A percentile compares a stretch with the other conserved stretches of the same genome.
phyloP scores from a whole-genome alignment of 305 asterid genomes.

The Fraxinus latifolia region DNA sequence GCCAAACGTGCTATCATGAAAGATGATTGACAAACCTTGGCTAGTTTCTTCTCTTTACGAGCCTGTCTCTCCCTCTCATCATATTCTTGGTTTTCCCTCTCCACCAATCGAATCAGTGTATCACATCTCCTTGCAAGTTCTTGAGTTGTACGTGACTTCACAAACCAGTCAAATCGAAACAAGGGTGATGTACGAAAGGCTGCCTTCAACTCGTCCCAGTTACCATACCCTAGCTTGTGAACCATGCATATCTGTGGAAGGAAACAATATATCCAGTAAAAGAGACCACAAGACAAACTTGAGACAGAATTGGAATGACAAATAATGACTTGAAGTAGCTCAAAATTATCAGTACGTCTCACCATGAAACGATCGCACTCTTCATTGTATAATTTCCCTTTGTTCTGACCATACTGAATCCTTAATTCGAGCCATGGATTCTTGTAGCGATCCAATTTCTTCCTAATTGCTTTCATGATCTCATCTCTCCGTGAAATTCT shows the following conservation, averaged over 20 bases:
- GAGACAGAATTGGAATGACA: neutral
- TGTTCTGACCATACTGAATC: constrained; percentile 99
- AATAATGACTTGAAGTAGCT: neutral
- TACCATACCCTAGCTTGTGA: constrained; percentile 98
- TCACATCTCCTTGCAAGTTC: constrained; percentile 99
- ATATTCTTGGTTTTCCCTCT: constrained; percentile 90
- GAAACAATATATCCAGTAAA: neutral
- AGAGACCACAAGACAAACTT: neutral
- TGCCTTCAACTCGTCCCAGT: constrained; percentile 98
- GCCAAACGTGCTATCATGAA: neutral
- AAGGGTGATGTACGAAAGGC: constrained; percentile 93
- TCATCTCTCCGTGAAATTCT: constrained; percentile 94
- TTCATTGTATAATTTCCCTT: constrained; percentile 96
- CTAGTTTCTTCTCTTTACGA: constrained; percentile 90
- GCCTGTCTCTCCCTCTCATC: constrained; percentile 98
- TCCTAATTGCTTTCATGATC: constrained; percentile 96
- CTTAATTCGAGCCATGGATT: constrained; percentile 97
- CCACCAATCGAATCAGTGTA: constrained; percentile 84
- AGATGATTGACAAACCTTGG: constrained; percentile 50
- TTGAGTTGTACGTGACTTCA: constrained; percentile 96
- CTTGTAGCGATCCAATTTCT: constrained; percentile 92
- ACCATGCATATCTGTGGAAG: constrained; percentile 80
- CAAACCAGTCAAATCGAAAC: constrained; percentile 98
- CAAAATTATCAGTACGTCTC: constrained; percentile 19
- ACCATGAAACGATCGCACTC: constrained; percentile 99